phyloP scores from a whole-genome alignment of 176 grass and related monocot species.

The Dendrocalamus sinicus region DNA sequence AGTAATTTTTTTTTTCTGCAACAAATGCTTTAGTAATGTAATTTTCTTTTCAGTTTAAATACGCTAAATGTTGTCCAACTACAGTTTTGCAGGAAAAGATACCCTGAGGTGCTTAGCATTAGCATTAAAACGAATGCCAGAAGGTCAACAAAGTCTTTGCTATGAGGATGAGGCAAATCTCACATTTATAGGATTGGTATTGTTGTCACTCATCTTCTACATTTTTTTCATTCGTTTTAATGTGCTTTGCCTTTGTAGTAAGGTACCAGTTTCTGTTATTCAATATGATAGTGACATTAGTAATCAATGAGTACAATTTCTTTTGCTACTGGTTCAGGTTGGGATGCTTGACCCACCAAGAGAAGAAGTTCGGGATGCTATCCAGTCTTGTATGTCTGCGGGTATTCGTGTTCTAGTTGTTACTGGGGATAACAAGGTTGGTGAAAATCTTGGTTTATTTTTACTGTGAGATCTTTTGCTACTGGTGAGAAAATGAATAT shows the following conservation, averaged over 20 bases:
- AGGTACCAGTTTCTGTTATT: constrained; percentile 35
- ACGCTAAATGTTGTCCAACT: constrained; percentile 45
- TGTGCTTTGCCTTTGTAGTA: constrained; percentile 13
- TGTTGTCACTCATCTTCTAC: constrained; percentile 21
- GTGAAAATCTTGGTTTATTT: constrained; percentile 29
- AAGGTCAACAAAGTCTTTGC: constrained; percentile 81
- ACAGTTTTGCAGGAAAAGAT: constrained; percentile 98
- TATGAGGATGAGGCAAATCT: constrained; percentile 85
- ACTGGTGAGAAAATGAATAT: constrained; percentile 51
- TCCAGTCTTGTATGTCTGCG: constrained; percentile 90
- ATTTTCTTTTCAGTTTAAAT: constrained; percentile 13
- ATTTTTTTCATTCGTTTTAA: background rate
- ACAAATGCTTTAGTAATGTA: background rate
- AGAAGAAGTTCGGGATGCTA: constrained; percentile 88
- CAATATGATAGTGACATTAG: constrained; percentile 25
- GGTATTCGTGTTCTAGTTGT: constrained; percentile 99
- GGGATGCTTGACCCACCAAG: constrained; percentile 99
- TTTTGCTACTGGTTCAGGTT: constrained; percentile 59
- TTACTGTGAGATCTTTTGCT: constrained; percentile 4
- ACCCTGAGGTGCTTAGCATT: constrained; percentile 90
- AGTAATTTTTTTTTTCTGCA: background rate
- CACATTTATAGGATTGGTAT: constrained; percentile 98
- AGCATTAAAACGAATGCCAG: constrained; percentile 90
- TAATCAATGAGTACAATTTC: constrained; percentile 42
- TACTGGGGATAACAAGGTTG: constrained; percentile 98